Evolutionary conservation across 1,284 basidiomycete genomes (phyloP).

Genomic region (Mrakiaceae sp.): DNA sequence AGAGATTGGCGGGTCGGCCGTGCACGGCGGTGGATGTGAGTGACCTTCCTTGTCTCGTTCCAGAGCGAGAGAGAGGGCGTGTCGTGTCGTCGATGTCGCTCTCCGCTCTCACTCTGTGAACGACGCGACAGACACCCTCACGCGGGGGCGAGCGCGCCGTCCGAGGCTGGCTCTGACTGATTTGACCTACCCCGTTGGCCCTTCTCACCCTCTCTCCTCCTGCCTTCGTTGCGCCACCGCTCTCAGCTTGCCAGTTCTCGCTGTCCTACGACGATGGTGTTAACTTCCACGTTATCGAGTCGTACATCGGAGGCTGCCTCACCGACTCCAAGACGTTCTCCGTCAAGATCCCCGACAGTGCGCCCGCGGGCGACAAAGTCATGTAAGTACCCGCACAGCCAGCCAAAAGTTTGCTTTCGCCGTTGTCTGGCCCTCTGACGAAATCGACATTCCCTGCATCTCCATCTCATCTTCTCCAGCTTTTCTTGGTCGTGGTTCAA

Average conservation of each 20-base stretch:
- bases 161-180: too few species aligned
- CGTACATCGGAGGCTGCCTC: constrained; percentile 15
- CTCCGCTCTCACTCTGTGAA: too few species aligned
- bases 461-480: not conserved
- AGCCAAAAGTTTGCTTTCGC: not conserved
- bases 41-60: not conserved
- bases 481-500: constrained; percentile 18
- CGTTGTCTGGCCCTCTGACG: not conserved
- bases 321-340: constrained; percentile 1
- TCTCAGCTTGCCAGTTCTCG: constrained; percentile 15
- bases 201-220: not conserved
- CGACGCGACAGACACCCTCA: too few species aligned
- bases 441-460: not conserved
- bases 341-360: constrained; percentile 11
- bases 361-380: constrained; percentile 4
- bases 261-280: constrained; percentile 16
- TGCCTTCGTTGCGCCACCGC: not conserved
- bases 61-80: not conserved
- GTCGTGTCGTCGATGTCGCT: too few species aligned
- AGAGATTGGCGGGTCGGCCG: constrained; percentile 5
- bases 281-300: constrained; percentile 15
- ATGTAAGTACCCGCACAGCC: constrained; percentile 1
- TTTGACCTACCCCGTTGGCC: not conserved
- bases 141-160: too few species aligned
- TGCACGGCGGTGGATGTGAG: constrained; percentile 18